These are phyloP conservation scores for Cinchona pubescens DNA, from an alignment of 257 asterid genomes.

Conservation along the genomic window DNA sequence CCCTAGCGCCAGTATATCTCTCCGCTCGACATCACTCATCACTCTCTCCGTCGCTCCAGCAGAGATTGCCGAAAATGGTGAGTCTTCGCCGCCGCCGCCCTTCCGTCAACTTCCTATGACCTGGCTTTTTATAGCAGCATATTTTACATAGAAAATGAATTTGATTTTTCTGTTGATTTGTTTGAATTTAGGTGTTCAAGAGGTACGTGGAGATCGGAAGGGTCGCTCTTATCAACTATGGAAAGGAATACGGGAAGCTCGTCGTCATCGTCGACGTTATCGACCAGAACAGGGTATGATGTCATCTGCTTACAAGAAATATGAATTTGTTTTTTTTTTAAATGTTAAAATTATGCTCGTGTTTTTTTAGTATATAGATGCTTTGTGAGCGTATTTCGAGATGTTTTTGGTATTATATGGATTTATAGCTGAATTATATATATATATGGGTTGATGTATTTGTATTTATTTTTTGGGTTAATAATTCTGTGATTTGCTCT, in stretches of 20 bases:
- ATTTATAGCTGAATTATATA: background rate
- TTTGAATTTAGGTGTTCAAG: constrained; percentile 67
- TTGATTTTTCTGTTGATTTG: background rate
- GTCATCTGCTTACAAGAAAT: background rate
- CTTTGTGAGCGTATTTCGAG: background rate
- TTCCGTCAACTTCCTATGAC: too few relatives aligned
- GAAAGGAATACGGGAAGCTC: constrained; percentile 79
- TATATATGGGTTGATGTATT: background rate
- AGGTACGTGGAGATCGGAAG: constrained; percentile 94
- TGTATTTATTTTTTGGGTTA: background rate
- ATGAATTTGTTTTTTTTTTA: background rate
- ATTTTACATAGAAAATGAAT: constrained; percentile 14
- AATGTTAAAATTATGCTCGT: background rate
- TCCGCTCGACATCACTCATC: background rate
- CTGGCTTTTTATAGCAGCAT: background rate
- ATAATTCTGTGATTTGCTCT: background rate
- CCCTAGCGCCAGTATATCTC: constrained; percentile 4
- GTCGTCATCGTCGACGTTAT: constrained; percentile 89
- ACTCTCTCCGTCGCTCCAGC: background rate
- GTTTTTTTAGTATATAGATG: background rate
- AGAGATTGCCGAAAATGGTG: constrained; percentile 21
- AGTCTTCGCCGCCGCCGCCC: constrained; percentile 4
- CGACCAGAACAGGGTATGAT: constrained; percentile 74
- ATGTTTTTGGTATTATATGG: background rate
- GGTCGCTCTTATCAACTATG: constrained; percentile 85